Base-by-base conservation (phyloP, 768 basidiomycete species). In the Amanita pallidorosea region DNA sequence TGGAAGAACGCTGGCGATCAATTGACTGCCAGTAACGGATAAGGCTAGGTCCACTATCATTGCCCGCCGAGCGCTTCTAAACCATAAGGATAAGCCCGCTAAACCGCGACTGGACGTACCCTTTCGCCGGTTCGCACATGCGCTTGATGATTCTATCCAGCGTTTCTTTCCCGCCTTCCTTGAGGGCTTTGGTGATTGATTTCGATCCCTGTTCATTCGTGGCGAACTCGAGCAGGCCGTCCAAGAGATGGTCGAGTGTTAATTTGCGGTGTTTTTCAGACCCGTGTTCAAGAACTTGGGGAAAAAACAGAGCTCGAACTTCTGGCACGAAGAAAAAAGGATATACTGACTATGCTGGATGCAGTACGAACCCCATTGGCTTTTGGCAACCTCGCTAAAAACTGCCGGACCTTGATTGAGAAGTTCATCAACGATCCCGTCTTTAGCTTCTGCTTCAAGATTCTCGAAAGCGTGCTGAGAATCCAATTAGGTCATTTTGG, bases 291-390 rank as follows among this genome's bases (percentile, higher is more conserved):
- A 92, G 72, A 55, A 91, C 88, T 91, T 2, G 31, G 31, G 47
- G 6, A 29, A 9, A 29, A 29, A 41, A 37, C 22, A 37, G 9
- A 22, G 37, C 36, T 22, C 38, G 36, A n/a, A 7, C 17, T 33
- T 27, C 48, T 23, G 12, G 44, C 5, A 47, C n/a, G 17, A 40
- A 9, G 49, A 31, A 46, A 31, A 20, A 31, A 22, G 29, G 53
- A 27, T 15, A 36, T 8, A 66, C 87, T 51, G 56, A 89, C 88
- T 88, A 52, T 89, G 88, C 57, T 89, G 86, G 23, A 90, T 74
- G 61, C 88, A 90, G 58, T 89, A 91, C 1, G 86, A 84, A 9
- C 89, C 89, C 88, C 88, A 92, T 61, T 91, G 88, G 54, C 80
- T 92, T 69, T 87, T 89, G 17, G 83, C 73, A 15, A 91, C 86